Percentiles rank a stretch among this genome's conserved stretches.
phyloP scores from a whole-genome alignment of 768 basidiomycete species.

The Trametes meyenii region DNA sequence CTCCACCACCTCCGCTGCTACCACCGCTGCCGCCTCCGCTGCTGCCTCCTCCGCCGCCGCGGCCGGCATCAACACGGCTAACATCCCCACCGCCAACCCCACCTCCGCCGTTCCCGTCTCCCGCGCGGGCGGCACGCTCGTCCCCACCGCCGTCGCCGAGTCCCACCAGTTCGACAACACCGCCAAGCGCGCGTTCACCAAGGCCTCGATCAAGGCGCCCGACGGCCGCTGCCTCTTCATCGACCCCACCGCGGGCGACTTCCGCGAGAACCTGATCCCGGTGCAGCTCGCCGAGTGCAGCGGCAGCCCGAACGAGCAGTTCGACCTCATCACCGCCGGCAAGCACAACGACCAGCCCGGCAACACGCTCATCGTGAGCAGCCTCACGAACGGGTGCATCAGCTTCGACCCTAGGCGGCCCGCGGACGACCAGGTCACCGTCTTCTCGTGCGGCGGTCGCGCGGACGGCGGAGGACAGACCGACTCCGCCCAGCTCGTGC shows the following conservation, averaged over 20 bases:
- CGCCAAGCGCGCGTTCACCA: slow-evolving; percentile 1
- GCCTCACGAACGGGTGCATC: slow-evolving; percentile 1
- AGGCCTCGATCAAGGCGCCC: slow-evolving; percentile 2
- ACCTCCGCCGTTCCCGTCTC: too few species aligned
- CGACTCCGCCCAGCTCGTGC: too few species aligned
- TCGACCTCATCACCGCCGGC: slow-evolving; percentile 6
- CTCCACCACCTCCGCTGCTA: too few species aligned
- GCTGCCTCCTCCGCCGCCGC: too few species aligned
- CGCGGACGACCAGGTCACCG: slow-evolving; percentile 6
- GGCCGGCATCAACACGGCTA: too few species aligned
- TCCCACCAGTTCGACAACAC: background rate
- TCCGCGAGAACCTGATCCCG: slow-evolving; percentile 7
- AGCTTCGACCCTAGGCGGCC: slow-evolving; percentile 8
- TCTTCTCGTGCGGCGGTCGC: slow-evolving; percentile 13
- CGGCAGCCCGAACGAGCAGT: slow-evolving; percentile 1
- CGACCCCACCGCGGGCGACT: background rate
- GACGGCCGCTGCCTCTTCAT: background rate
- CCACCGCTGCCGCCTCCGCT: too few species aligned
- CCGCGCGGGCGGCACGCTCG: background rate
- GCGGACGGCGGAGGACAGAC: background rate
- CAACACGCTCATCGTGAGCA: background rate
- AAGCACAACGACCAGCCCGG: slow-evolving; percentile 1
- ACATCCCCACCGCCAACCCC: too few species aligned
- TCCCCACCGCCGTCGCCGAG: background rate
- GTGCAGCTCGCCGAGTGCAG: background rate